Evolutionary conservation across 108 stramenopile genomes (phyloP), one percentile per base, ranked within the genome.

Genomic region (Cylindrotheca fusiformis): DNA sequence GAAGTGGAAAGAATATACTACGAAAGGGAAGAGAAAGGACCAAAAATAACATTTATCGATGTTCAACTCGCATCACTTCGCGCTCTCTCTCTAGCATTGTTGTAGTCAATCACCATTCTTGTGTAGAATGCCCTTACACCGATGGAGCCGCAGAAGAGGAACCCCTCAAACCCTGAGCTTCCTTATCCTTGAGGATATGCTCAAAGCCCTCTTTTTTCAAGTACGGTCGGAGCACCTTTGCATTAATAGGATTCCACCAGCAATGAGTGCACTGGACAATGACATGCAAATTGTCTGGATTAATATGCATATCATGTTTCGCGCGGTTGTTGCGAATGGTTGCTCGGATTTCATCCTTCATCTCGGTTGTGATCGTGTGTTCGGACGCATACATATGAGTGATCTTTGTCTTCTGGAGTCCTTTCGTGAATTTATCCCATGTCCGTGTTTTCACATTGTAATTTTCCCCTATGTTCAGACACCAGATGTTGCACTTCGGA

Each of bases 221-320:
- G 72, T 90, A 95, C 6, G 95, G 95, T 32, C 84, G 75, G 21
- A 95, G 77, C 2, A 62, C 72, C 59, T 85, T 77, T 3, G 95
- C 85, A 67, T 96, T 96, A 56, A 96, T 88, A 12, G 96, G 96
- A 70, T 96, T 96, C 93, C 93, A 96, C 96, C 96, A 96, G 65
- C 90, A 92, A 58, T 96, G 91, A 4, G 96, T 96, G 63, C 93
- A 93, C 25, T 81, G 80, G 27, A 91, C 59, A 22, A 96, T 96
- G 12, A 93, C 87, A 41, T 93, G 83, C 47, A 96, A 69, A 68
- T 96, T 96, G 50, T 82, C 66, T 14, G 91, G 91, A 70, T 93
- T 79, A 27, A 65, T 79, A 49, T 96, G 96, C 90, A 91, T 78
- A 25, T 78, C 68, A 74, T 96, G 96, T 71, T 93, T 96, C 45